Evolutionary conservation across 306 rosid genomes (phyloP).

Genomic region (Quercus bicolor): DNA sequence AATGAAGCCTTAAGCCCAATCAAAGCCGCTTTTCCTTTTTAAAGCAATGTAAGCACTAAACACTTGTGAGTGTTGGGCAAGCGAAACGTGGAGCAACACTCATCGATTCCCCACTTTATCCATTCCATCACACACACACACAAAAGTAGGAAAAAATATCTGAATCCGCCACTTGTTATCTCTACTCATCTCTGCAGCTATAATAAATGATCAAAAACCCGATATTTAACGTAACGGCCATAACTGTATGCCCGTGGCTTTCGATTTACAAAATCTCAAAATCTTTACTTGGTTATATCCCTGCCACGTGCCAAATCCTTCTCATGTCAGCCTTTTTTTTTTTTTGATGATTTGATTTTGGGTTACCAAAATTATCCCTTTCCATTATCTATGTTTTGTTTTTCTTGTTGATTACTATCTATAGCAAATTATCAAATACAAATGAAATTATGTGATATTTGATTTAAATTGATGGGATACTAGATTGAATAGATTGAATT

Average conservation of each 20-base stretch:
- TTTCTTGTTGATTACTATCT: too few species aligned
- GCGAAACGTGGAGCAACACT: neutral
- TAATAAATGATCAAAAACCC: neutral
- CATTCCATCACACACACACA: too few species aligned
- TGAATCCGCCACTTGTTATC: neutral
- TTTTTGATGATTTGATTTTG: too few species aligned
- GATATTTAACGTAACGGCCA: slow-evolving; percentile 20
- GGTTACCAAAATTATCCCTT: neutral
- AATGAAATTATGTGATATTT: too few species aligned
- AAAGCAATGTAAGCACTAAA: neutral
- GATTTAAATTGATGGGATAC: too few species aligned
- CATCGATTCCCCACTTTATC: neutral
- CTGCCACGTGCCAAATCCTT: slow-evolving; percentile 29
- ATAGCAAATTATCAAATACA: too few species aligned
- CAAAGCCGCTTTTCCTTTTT: too few species aligned
- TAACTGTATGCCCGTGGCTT: slow-evolving; percentile 23
- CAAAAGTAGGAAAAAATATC: neutral
- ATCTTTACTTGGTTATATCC: neutral
- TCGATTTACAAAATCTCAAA: slow-evolving; percentile 10
- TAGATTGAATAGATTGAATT: too few species aligned
- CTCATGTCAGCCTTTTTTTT: slow-evolving; percentile 13
- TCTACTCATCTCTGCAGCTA: neutral
- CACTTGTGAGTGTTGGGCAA: neutral
- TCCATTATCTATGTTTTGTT: neutral
- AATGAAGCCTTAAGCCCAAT: neutral